Evolutionary conservation across 2,329 filamentous ascomycete species (phyloP), one percentile per base, ranked within the genome.

Genomic region (Exophiala phaeomuriformis): DNA sequence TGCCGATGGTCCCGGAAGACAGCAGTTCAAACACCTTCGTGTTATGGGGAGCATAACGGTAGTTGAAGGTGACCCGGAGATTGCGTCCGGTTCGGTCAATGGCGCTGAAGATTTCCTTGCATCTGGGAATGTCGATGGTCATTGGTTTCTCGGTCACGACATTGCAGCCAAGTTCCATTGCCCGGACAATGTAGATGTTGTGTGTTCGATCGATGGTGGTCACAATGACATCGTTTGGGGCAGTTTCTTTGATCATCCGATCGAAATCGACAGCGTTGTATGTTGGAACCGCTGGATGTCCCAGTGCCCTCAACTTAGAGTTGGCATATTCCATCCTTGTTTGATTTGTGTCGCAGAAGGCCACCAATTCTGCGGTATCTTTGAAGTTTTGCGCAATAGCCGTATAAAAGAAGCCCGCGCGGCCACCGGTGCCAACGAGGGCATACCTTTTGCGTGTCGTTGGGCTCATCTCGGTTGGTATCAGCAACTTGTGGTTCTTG

Each of bases 81-180:
- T 73, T 71, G 8, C 67, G 66, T 2, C 71, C 70, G 0, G 77
- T 79, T 12, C 73, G 68, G 47, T 77, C 71, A 10, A 79, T 79
- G 8, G 78, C 76, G 57, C 74, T 71, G 57, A 82, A 73, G 53
- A 83, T 83, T 47, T 74, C 70, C 4, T 67, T 70, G 65, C 78
- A 81, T 2, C 78, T 74, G 1, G 74, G 70, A 0, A 72, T 77
- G 61, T 83, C 79, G 60, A 82, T 78, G 0, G 81, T 83, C 80
- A 83, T 83, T 3, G 80, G 81, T 65, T 84, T 84, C 62, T 83
- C 80, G 0, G 77, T 83, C n/a, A 83, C 71, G 0, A 82, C 80
- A 55, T 78, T 75, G 61, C 79, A 80, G 10, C 80, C 80, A 1
- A 81, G 67, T 57, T 82, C 78, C 46, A 84, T 68, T 0, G 81